These are phyloP conservation scores for Metarhizium anisopliae DNA, from an alignment of 2,329 filamentous ascomycete species.

Conservation along the genomic window DNA sequence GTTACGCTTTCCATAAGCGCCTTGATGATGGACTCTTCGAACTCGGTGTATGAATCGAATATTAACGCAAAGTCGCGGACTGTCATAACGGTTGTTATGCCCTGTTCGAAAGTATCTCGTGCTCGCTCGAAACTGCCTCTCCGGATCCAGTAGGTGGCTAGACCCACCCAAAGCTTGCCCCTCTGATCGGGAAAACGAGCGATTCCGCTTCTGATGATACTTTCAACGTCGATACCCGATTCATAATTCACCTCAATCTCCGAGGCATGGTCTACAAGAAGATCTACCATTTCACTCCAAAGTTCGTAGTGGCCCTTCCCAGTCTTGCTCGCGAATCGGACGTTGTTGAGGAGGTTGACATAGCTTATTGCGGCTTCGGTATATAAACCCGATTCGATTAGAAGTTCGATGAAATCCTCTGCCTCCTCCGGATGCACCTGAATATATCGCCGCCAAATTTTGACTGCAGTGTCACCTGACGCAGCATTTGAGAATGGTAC, in stretches of 20 bases:
- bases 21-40: slow-evolving; percentile 91
- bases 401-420: slow-evolving; percentile 88
- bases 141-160: slow-evolving; percentile 95
- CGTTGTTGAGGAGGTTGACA: slow-evolving; percentile 85
- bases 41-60: slow-evolving; percentile 93
- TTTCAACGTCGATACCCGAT: slow-evolving; percentile 79
- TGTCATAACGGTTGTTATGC: slow-evolving; percentile 96
- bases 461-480: slow-evolving; percentile 81
- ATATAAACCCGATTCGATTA: slow-evolving; percentile 73
- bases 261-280: slow-evolving; percentile 83
- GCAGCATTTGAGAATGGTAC: slow-evolving; percentile 85
- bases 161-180: slow-evolving; percentile 87
- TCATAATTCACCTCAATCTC: slow-evolving; percentile 75
- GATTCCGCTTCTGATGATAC: slow-evolving; percentile 88
- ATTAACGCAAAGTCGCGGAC: slow-evolving; percentile 94
- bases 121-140: slow-evolving; percentile 87
- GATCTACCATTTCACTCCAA: slow-evolving; percentile 95
- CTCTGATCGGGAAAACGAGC: slow-evolving; percentile 85
- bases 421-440: slow-evolving; percentile 92
- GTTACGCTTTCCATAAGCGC: slow-evolving; percentile 85
- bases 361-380: slow-evolving; percentile 88
- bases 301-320: slow-evolving; percentile 93
- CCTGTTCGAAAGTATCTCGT: slow-evolving; percentile 90
- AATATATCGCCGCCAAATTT: slow-evolving; percentile 93
- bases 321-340: slow-evolving; percentile 83